A percentile compares a stretch with the other conserved stretches of the same genome.
These are phyloP conservation scores for Leccinum angustisporum DNA, from an alignment of 1,284 basidiomycete species.

Conservation along the genomic window DNA sequence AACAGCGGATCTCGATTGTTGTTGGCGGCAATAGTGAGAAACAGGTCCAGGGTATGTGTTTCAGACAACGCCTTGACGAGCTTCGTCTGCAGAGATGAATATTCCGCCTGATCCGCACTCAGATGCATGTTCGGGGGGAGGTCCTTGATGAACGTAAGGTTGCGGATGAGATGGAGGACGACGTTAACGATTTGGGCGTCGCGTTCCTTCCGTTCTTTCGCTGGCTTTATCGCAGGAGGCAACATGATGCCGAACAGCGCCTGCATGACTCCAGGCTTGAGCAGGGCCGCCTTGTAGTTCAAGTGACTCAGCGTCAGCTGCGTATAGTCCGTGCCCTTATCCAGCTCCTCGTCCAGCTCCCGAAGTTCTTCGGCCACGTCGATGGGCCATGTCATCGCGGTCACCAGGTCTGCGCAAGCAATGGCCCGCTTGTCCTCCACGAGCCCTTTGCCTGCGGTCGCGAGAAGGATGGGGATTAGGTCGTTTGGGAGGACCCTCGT, in stretches of 20 bases:
- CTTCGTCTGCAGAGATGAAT: slow-evolving; percentile 74
- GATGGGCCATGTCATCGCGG: slow-evolving; percentile 97
- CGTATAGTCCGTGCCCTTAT: slow-evolving; percentile 83
- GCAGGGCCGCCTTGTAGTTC: slow-evolving; percentile 80
- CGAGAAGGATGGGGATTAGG: slow-evolving; percentile 80
- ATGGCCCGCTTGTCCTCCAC: slow-evolving; percentile 85
- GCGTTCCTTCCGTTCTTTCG: slow-evolving; percentile 67
- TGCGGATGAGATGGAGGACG: slow-evolving; percentile 86
- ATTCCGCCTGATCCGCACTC: slow-evolving; percentile 74
- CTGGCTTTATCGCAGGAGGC: slow-evolving; percentile 63
- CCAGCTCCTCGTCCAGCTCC: slow-evolving; percentile 79
- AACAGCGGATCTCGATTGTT: slow-evolving; percentile 69
- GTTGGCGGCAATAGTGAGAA: slow-evolving; percentile 83
- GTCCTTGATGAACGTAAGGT: slow-evolving; percentile 89
- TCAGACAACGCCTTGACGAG: slow-evolving; percentile 73
- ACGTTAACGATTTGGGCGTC: slow-evolving; percentile 87
- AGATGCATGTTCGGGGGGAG: slow-evolving; percentile 64
- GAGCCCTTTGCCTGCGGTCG: slow-evolving; percentile 73
- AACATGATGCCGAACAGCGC: slow-evolving; percentile 70
- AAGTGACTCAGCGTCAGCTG: slow-evolving; percentile 78
- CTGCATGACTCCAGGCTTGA: slow-evolving; percentile 65
- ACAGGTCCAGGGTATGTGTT: slow-evolving; percentile 73
- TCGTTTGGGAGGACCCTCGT: slow-evolving; percentile 82
- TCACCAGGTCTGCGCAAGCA: slow-evolving; percentile 84
- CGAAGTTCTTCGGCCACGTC: slow-evolving; percentile 89